phyloP scores from a whole-genome alignment of 164 flowering plant species.

The Paratinospora sagittata region DNA sequence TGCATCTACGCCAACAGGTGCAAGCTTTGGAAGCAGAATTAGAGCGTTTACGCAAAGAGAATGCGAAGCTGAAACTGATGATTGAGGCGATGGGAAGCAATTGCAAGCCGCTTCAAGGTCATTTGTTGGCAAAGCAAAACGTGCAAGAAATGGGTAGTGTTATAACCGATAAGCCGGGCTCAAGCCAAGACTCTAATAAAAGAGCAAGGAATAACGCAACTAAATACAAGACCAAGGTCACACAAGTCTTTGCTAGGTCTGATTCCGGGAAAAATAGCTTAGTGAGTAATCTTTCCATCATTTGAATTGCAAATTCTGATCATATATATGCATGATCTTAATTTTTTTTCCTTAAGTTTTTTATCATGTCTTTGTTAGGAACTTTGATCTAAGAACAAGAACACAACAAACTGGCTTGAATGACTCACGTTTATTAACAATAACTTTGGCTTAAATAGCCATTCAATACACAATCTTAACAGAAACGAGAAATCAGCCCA shows the following conservation, averaged over 20 bases:
- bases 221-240: background rate
- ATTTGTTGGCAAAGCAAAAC: background rate
- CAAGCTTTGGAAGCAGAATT: background rate
- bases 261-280: background rate
- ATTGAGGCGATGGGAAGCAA: background rate
- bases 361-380: too few species aligned
- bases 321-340: too few species aligned
- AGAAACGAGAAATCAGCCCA: too few species aligned
- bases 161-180: background rate
- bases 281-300: too few species aligned
- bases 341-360: too few species aligned
- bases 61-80: background rate
- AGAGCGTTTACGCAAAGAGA: background rate
- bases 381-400: too few species aligned
- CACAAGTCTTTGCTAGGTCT: background rate
- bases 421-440: too few species aligned
- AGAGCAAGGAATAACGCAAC: background rate
- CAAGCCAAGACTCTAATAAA: background rate
- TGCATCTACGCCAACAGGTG: background rate
- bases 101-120: background rate
- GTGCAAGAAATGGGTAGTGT: background rate
- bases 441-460: too few species aligned
- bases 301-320: too few species aligned
- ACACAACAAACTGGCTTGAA: too few species aligned
- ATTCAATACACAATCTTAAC: too few species aligned